Evolutionary conservation across 176 grass and related monocot genomes (phyloP).

Genomic region (Paspalum vaginatum): DNA sequence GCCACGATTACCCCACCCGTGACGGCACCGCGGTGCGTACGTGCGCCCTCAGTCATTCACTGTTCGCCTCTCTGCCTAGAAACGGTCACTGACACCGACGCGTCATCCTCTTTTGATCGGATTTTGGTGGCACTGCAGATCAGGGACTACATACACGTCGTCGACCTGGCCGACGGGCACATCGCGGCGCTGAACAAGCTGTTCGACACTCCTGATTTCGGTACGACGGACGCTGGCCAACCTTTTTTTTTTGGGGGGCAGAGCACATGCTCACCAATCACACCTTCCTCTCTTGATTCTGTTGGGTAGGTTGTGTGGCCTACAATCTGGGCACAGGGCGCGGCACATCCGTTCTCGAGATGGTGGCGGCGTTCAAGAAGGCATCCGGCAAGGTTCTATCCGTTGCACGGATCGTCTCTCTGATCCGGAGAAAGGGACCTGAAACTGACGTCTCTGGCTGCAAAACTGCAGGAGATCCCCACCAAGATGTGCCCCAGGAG

Average conservation of each 20-base stretch:
- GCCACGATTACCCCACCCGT: constrained; percentile 81
- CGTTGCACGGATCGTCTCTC: neutral
- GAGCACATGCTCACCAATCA: neutral
- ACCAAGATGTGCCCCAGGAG: constrained; percentile 78
- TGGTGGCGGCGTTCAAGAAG: constrained; percentile 83
- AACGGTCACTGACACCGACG: neutral
- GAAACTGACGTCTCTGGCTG: constrained; percentile 48
- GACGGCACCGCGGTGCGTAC: constrained; percentile 73
- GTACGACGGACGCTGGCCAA: constrained; percentile 28
- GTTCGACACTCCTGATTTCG: constrained; percentile 62
- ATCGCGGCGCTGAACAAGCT: constrained; percentile 81
- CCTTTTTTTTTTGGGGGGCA: neutral
- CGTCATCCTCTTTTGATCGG: neutral
- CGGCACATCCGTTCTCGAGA: constrained; percentile 88
- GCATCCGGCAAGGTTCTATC: constrained; percentile 77
- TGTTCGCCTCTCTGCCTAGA: neutral
- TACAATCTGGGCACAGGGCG: constrained; percentile 86
- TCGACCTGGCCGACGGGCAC: constrained; percentile 93
- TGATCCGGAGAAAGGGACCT: neutral
- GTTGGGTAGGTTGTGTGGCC: constrained; percentile 67
- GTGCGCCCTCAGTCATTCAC: neutral
- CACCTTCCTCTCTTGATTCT: neutral
- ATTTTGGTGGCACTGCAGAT: constrained; percentile 52
- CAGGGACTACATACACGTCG: constrained; percentile 92
- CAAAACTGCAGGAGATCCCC: constrained; percentile 70